phyloP scores from a whole-genome alignment of 1,284 basidiomycete genomes.

The Wallemia ichthyophaga region DNA sequence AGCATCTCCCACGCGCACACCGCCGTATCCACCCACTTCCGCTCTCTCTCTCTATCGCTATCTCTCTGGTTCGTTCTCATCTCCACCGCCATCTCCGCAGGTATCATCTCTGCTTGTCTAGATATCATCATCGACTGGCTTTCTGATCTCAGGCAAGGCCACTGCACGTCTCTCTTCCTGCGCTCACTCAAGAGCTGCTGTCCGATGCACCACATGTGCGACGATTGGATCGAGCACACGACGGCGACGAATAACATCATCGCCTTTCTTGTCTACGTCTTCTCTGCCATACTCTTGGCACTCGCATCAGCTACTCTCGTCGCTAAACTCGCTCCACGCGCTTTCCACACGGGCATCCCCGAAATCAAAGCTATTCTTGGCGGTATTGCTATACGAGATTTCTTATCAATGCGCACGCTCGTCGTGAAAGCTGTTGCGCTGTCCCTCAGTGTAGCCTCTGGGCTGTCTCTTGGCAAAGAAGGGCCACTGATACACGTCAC shows the following conservation, averaged over 20 bases:
- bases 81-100: conserved; percentile 32
- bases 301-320: conserved; percentile 34
- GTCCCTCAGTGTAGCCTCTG: conserved; percentile 43
- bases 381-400: conserved; percentile 37
- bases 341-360: conserved; percentile 47
- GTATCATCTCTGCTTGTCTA: conserved; percentile 35
- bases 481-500: conserved; percentile 37
- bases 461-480: conserved; percentile 43
- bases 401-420: conserved; percentile 38
- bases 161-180: conserved; percentile 36
- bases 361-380: conserved; percentile 47
- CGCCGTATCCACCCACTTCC: neutral
- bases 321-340: conserved; percentile 31
- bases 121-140: conserved; percentile 46
- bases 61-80: conserved; percentile 37
- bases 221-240: conserved; percentile 22
- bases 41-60: conserved; percentile 23
- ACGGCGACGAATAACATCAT: conserved; percentile 17
- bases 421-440: conserved; percentile 45
- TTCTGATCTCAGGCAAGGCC: conserved; percentile 34
- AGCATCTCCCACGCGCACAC: neutral
- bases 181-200: conserved; percentile 43
- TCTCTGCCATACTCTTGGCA: conserved; percentile 19
- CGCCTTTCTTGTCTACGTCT: conserved; percentile 3
- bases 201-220: conserved; percentile 33